phyloP scores from a whole-genome alignment of 345 rosid species.

The Laguncularia racemosa region DNA sequence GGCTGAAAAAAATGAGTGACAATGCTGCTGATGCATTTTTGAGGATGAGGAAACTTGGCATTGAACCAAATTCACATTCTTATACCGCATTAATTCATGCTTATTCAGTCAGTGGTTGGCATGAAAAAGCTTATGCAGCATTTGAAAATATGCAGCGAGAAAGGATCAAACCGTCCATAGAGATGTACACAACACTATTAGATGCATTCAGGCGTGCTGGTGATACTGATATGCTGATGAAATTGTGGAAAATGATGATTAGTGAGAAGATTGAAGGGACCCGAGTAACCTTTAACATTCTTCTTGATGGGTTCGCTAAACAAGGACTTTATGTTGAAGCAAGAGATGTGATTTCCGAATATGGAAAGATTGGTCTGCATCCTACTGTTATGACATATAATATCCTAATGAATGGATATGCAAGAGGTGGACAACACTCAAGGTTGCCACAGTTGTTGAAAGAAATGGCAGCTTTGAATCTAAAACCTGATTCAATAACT shows the following conservation, averaged over 20 bases:
- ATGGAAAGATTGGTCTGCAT: constrained; percentile 62
- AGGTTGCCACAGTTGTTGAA: constrained; percentile 80
- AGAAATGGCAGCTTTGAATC: constrained; percentile 58
- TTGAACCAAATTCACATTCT: constrained; percentile 70
- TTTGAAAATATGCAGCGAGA: constrained; percentile 63
- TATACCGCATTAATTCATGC: constrained; percentile 86
- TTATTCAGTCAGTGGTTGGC: constrained; percentile 77
- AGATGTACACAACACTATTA: constrained; percentile 77
- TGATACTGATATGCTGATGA: constrained; percentile 49
- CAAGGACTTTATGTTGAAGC: constrained; percentile 83
- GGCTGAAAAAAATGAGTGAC: constrained; percentile 68
- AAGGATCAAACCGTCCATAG: constrained; percentile 65
- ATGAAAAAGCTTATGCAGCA: constrained; percentile 58
- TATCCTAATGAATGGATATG: constrained; percentile 94
- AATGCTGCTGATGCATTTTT: constrained; percentile 76
- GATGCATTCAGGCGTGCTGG: constrained; percentile 80
- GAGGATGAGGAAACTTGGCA: constrained; percentile 64
- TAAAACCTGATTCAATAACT: constrained; percentile 78
- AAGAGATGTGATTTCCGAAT: constrained; percentile 68
- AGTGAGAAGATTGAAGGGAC: constrained; percentile 57
- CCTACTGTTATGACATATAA: constrained; percentile 87
- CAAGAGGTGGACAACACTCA: constrained; percentile 67
- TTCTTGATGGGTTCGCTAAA: constrained; percentile 87
- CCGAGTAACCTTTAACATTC: constrained; percentile 64
- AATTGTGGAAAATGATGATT: constrained; percentile 74